phyloP scores from a whole-genome alignment of 148 eudicot genomes.

The Rhododendron griersonianum region DNA sequence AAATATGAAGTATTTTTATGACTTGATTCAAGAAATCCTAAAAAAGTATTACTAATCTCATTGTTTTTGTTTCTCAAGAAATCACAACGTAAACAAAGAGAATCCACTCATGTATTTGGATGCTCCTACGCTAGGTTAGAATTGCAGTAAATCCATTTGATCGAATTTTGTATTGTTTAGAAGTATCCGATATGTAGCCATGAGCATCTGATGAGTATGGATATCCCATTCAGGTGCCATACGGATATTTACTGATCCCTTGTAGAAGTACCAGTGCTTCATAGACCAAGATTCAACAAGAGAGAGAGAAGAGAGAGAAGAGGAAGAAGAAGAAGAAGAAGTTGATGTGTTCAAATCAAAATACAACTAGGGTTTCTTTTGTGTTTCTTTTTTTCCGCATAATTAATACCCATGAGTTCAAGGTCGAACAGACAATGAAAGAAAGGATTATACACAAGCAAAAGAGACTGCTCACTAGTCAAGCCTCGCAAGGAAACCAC shows the following conservation, averaged over 20 bases:
- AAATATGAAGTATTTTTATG: not conserved
- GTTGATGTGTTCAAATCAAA: not conserved
- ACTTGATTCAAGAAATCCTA: too few relatives aligned
- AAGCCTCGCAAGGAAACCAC: not conserved
- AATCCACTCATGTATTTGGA: not conserved
- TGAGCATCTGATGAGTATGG: not conserved
- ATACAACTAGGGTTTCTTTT: not conserved
- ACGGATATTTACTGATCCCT: too few relatives aligned
- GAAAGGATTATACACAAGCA: not conserved
- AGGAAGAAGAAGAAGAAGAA: not conserved
- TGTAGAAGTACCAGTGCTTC: too few relatives aligned
- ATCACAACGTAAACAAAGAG: not conserved
- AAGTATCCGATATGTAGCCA: not conserved
- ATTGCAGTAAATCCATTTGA: not conserved
- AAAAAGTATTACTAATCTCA: not conserved
- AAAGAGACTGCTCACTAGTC: not conserved
- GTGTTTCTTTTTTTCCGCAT: not conserved
- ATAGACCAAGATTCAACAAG: not conserved
- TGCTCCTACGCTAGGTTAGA: not conserved
- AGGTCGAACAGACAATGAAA: slow-evolving; percentile 1
- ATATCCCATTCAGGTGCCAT: too few relatives aligned
- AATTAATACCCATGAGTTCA: not conserved
- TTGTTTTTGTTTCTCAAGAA: not conserved
- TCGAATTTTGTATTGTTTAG: not conserved
- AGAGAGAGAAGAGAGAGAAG: not conserved